Evolutionary conservation across 805 yeast species (phyloP), one percentile per base, ranked within the genome.

Genomic region (Clavispora fructus): DNA sequence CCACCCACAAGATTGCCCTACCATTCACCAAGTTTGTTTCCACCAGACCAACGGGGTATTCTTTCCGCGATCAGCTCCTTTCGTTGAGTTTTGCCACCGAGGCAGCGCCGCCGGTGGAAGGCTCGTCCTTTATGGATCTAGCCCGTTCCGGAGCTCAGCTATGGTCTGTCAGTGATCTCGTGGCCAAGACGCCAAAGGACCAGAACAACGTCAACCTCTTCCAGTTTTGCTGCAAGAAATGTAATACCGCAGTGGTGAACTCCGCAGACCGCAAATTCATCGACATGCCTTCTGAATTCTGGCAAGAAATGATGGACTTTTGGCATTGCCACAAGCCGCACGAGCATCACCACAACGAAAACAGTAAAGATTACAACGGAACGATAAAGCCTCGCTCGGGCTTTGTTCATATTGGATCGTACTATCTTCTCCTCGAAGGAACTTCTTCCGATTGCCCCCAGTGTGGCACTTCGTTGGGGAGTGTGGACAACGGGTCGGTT

Each of bases 251-350:
- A 0, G 17, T 75, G 1, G 46, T 74, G 1, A 59, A 64, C 42
- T 68, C 77, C 0, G n/a, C 37, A 0, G 41, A 60, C 0, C 59
- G 71, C 4, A 63, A 59, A 12, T 65, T 80, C 39, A 58, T 65
- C 44, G 87, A 87, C 33, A 78, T 92, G 82, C 99, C 99, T 0
- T 85, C 95, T 1, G 97, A 90, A 58, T 71, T 80, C 41, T 92
- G 99, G 99, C 80, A 85, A 12, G 99, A 92, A 61, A 69, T 94
- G 77, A 85, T 92, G 95, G 98, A 92, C 47, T 86, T 85, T 53
- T 92, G 99, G 99, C 97, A 92, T 62, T 92, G 99, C 60, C 97
- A 92, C 59, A 85, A 85, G 56, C 95, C 95, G 0, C 62, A 65
- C 37, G 49, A 48, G 25, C 54, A 50, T n/a, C 49, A 59, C 41